Percentiles rank a stretch among this genome's conserved stretches.
These are phyloP conservation scores for Pichia heedii DNA, from an alignment of 805 yeast genomes.

Conservation along the genomic window DNA sequence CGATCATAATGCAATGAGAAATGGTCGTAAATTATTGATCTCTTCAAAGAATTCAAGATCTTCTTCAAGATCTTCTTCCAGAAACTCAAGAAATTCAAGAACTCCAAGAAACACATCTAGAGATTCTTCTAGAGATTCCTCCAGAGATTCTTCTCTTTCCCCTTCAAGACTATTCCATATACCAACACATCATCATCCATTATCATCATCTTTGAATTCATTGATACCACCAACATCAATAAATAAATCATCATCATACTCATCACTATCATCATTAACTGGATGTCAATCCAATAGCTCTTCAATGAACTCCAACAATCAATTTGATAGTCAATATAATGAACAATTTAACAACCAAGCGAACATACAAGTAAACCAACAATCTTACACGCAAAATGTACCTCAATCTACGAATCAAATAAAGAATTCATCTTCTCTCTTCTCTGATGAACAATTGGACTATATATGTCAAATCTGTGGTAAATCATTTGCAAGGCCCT, in stretches of 20 bases:
- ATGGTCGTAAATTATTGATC: neutral
- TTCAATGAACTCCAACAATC: slow-evolving; percentile 8
- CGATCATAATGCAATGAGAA: neutral
- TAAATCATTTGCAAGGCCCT: slow-evolving; percentile 84
- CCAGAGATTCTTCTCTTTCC: neutral
- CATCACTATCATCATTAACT: neutral
- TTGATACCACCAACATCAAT: neutral
- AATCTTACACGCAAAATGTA: no score
- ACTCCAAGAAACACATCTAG: neutral
- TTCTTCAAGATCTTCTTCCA: neutral
- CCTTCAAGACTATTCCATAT: neutral
- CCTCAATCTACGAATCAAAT: no score
- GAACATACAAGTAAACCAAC: neutral
- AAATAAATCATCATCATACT: neutral
- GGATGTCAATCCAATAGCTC: slow-evolving; percentile 32
- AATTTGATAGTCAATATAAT: slow-evolving; percentile 3
- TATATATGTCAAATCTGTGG: slow-evolving; percentile 79
- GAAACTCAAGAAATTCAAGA: slow-evolving; percentile 1
- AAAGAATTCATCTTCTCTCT: no score
- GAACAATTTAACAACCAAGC: slow-evolving; percentile 1
- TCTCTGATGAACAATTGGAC: neutral
- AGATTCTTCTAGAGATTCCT: neutral
- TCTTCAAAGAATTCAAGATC: neutral
- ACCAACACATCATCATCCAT: neutral
- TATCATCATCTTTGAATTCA: neutral